phyloP scores from a whole-genome alignment of 139 green algal genomes.

The Yamagishiella unicocca region DNA sequence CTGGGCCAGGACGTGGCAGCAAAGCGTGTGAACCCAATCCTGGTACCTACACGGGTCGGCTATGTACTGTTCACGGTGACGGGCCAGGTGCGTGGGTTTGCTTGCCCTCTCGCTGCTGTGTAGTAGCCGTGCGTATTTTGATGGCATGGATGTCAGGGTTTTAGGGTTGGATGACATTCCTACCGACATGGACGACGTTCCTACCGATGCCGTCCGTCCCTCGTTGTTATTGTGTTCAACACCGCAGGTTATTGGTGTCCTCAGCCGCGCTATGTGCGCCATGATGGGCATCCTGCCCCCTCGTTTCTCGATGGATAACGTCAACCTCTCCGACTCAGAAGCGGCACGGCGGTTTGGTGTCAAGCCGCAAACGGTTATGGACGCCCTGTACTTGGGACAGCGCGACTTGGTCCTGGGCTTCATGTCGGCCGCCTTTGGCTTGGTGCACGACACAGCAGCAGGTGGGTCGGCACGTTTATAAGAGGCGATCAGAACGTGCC shows the following conservation, averaged over 20 bases:
- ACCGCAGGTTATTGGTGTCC: constrained; percentile 70
- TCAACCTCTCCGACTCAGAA: constrained; percentile 66
- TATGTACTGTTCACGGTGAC: constrained; percentile 74
- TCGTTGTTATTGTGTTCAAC: no score
- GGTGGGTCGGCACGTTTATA: no score
- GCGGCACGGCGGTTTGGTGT: constrained; percentile 71
- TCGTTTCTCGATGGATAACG: constrained; percentile 8
- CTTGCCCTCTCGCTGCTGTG: no score
- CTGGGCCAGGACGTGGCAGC: constrained; percentile 68
- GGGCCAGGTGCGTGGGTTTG: constrained; percentile 51
- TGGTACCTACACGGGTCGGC: constrained; percentile 67
- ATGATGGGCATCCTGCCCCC: constrained; percentile 73
- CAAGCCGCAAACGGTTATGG: constrained; percentile 74
- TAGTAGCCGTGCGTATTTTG: no score
- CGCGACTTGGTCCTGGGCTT: constrained; percentile 72
- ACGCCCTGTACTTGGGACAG: constrained; percentile 68
- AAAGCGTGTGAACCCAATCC: constrained; percentile 58
- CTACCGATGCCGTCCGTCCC: no score
- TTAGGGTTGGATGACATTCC: no score
- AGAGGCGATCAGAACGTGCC: no score
- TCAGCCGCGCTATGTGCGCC: constrained; percentile 73
- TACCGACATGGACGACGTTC: no score
- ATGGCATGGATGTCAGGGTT: no score
- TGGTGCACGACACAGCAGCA: constrained; percentile 68
- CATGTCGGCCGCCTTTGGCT: constrained; percentile 57